phyloP scores from a whole-genome alignment of 306 rosid genomes.

The Carpinus fangiana region DNA sequence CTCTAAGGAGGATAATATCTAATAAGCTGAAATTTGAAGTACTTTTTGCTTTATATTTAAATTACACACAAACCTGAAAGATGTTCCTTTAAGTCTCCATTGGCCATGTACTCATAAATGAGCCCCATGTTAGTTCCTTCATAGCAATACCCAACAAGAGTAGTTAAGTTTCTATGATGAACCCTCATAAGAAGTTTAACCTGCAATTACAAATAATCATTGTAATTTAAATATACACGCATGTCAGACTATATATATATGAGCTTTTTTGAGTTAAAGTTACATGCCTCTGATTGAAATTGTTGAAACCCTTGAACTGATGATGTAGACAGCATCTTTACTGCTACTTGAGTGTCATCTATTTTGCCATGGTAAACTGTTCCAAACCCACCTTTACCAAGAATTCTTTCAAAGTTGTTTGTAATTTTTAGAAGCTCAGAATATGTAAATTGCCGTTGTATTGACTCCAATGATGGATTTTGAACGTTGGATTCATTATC shows the following conservation, averaged over 20 bases:
- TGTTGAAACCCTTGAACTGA: slow-evolving; percentile 47
- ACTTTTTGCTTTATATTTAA: neutral
- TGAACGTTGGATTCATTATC: neutral
- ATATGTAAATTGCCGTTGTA: slow-evolving; percentile 38
- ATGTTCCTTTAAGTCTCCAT: slow-evolving; percentile 41
- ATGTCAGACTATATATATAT: neutral
- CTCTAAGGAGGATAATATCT: neutral
- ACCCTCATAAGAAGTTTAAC: neutral
- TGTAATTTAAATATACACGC: neutral
- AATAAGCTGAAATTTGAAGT: neutral
- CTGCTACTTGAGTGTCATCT: slow-evolving; percentile 52
- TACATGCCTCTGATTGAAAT: slow-evolving; percentile 59
- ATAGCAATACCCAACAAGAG: slow-evolving; percentile 41
- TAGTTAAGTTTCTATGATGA: slow-evolving; percentile 32
- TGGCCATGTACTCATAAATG: slow-evolving; percentile 42
- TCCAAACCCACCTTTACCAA: slow-evolving; percentile 59
- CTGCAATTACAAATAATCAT: neutral
- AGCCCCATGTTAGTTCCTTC: slow-evolving; percentile 33
- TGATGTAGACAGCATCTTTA: slow-evolving; percentile 50
- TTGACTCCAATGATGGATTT: slow-evolving; percentile 12
- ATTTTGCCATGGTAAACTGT: slow-evolving; percentile 46
- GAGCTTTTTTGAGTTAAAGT: neutral
- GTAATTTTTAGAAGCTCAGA: slow-evolving; percentile 41
- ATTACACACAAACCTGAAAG: slow-evolving; percentile 29
- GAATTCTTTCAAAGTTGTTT: slow-evolving; percentile 42